A percentile compares a stretch with the other conserved stretches of the same genome.
Evolutionary conservation across 1,284 basidiomycete species (phyloP).

Genomic region (Mycena citricolor): DNA sequence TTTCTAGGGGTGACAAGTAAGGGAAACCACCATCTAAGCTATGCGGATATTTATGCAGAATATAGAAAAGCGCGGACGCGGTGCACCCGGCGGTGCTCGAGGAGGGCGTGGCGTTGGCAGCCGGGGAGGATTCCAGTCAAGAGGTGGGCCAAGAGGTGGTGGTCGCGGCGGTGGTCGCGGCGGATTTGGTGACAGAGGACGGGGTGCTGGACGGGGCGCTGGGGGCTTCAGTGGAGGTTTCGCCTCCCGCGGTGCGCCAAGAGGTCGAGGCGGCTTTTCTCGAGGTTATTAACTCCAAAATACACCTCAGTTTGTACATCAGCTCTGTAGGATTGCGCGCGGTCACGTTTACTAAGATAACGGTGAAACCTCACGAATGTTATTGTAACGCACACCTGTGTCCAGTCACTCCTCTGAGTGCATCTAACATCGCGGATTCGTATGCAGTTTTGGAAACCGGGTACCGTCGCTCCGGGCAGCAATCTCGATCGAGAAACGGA

Average conservation of each 20-base stretch:
- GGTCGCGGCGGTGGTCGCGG: constrained; percentile 32
- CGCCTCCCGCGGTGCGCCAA: constrained; percentile 3
- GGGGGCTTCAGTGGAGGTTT: constrained; percentile 23
- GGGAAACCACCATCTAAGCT: constrained; percentile 23
- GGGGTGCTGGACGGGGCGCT: constrained; percentile 36
- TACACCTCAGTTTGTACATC: too few relatives aligned
- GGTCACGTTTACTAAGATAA: too few relatives aligned
- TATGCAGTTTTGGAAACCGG: constrained; percentile 79
- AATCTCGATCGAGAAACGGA: constrained; percentile 83
- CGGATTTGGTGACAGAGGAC: constrained; percentile 38
- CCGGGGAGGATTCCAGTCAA: constrained; percentile 40
- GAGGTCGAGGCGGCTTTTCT: constrained; percentile 15
- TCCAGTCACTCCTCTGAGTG: too few relatives aligned
- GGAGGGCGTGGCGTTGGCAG: constrained; percentile 43
- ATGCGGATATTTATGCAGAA: constrained; percentile 10
- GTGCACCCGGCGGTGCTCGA: constrained; percentile 42
- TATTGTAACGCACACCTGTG: too few relatives aligned
- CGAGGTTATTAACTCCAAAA: too few relatives aligned
- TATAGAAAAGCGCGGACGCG: constrained; percentile 49
- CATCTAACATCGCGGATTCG: too few relatives aligned
- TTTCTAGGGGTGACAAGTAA: constrained; percentile 51
- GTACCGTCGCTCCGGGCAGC: constrained; percentile 83
- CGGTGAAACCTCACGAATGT: too few relatives aligned
- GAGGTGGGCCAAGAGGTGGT: constrained; percentile 40
- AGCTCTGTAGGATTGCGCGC: too few relatives aligned